Evolutionary conservation across 2,329 filamentous ascomycete genomes (phyloP).

Genomic region (Fusarium sororula): DNA sequence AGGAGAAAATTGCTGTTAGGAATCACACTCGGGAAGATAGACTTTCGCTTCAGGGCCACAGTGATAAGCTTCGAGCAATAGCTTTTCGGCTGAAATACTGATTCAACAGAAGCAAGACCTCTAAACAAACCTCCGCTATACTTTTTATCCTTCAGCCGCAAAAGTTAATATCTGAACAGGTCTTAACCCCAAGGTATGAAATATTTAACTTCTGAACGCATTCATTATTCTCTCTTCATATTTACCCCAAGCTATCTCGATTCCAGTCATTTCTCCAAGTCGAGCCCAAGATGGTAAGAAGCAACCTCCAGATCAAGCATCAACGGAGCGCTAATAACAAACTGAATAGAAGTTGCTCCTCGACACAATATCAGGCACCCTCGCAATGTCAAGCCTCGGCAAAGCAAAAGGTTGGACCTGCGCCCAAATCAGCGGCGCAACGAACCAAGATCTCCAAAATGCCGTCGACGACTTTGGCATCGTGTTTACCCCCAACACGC

Average conservation of each 20-base stretch:
- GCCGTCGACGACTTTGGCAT: background rate
- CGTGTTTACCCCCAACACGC: background rate
- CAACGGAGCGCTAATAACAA: background rate
- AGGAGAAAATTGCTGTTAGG: no score
- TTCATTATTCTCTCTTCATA: background rate
- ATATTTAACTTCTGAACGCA: no score
- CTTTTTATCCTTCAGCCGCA: no score
- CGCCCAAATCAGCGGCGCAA: background rate
- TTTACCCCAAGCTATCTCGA: rapidly evolving
- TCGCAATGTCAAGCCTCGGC: background rate
- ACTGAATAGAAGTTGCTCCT: background rate
- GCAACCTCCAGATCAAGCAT: background rate
- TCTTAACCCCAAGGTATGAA: background rate
- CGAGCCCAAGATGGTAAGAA: background rate
- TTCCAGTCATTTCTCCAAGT: background rate
- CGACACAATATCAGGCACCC: background rate
- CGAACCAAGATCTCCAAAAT: background rate
- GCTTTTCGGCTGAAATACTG: no score
- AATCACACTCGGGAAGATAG: no score
- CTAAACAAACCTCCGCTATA: no score
- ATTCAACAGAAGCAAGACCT: no score
- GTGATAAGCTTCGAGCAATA: no score
- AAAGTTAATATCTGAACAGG: no score
- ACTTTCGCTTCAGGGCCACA: no score
- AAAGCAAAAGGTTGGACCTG: background rate